A percentile compares a stretch with the other conserved stretches of the same genome.
phyloP scores from a whole-genome alignment of 1,284 basidiomycete species.

The Kalmanozyma brasiliensis region DNA sequence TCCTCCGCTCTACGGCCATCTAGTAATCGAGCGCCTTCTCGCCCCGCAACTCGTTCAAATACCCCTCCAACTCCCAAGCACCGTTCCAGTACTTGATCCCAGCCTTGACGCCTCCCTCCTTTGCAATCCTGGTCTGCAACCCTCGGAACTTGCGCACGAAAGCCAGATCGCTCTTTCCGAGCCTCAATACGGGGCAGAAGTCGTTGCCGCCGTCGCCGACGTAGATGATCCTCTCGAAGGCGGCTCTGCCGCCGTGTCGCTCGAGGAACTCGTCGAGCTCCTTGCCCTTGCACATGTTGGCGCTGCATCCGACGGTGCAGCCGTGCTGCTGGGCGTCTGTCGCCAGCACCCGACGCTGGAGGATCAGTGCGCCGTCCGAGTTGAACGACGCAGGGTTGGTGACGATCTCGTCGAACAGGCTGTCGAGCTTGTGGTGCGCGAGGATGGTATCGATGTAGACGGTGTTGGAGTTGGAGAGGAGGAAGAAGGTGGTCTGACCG shows the following conservation, averaged over 20 bases:
- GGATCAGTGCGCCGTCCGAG: slow-evolving; percentile 77
- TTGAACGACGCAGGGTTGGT: slow-evolving; percentile 93
- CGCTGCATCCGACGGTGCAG: slow-evolving; percentile 87
- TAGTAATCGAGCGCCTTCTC: slow-evolving; percentile 27
- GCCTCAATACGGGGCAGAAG: slow-evolving; percentile 87
- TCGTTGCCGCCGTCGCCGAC: slow-evolving; percentile 96
- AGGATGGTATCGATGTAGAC: slow-evolving; percentile 85
- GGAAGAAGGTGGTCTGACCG: slow-evolving; percentile 74
- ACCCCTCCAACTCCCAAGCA: slow-evolving; percentile 65
- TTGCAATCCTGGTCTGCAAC: slow-evolving; percentile 60
- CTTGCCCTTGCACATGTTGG: slow-evolving; percentile 99
- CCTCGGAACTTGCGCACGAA: slow-evolving; percentile 64
- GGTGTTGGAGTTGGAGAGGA: slow-evolving; percentile 91
- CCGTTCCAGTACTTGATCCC: slow-evolving; percentile 63
- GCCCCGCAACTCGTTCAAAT: slow-evolving; percentile 35
- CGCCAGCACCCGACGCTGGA: slow-evolving; percentile 81
- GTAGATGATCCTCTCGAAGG: slow-evolving; percentile 85
- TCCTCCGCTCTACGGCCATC: background rate
- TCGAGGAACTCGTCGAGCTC: slow-evolving; percentile 85
- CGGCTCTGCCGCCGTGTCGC: slow-evolving; percentile 73
- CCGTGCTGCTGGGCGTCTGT: slow-evolving; percentile 76
- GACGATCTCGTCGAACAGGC: slow-evolving; percentile 83
- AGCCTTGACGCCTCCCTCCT: slow-evolving; percentile 56
- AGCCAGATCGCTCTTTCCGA: slow-evolving; percentile 69
- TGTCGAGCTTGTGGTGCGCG: slow-evolving; percentile 15